These are phyloP conservation scores for Xylaria longipes DNA, from an alignment of 495 filamentous ascomycete genomes.

Conservation along the genomic window DNA sequence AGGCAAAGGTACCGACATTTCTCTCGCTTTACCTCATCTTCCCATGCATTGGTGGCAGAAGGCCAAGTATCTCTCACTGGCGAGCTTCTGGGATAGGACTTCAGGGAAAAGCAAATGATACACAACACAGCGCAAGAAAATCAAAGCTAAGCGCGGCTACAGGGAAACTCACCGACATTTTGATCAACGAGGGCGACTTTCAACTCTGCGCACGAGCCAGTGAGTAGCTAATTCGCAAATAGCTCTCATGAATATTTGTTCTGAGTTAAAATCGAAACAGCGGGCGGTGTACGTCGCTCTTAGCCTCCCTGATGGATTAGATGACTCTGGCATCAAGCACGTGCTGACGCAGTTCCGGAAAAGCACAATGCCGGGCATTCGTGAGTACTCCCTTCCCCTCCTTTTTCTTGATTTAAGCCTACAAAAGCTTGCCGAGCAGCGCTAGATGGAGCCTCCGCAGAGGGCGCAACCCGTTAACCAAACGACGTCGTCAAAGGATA, in stretches of 20 bases:
- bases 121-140: background rate
- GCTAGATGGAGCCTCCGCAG: background rate
- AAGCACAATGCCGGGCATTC: conserved; percentile 15
- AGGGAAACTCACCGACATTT: conserved; percentile 12
- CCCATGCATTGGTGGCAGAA: background rate
- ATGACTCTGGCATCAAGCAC: background rate
- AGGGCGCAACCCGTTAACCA: background rate
- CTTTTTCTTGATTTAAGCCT: background rate
- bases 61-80: no score
- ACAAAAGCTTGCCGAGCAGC: background rate
- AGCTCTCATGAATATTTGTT: background rate
- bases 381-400: background rate
- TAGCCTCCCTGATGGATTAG: background rate
- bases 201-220: conserved; percentile 9
- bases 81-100: background rate
- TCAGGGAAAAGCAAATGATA: background rate
- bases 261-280: background rate
- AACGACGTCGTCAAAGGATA: background rate
- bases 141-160: background rate
- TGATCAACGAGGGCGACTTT: conserved; percentile 13
- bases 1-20: background rate
- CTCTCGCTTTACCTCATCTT: background rate
- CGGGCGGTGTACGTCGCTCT: background rate
- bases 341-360: background rate
- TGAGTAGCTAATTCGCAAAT: background rate